These are phyloP conservation scores for Citrus reticulata DNA, from an alignment of 345 rosid genomes.

Conservation along the genomic window DNA sequence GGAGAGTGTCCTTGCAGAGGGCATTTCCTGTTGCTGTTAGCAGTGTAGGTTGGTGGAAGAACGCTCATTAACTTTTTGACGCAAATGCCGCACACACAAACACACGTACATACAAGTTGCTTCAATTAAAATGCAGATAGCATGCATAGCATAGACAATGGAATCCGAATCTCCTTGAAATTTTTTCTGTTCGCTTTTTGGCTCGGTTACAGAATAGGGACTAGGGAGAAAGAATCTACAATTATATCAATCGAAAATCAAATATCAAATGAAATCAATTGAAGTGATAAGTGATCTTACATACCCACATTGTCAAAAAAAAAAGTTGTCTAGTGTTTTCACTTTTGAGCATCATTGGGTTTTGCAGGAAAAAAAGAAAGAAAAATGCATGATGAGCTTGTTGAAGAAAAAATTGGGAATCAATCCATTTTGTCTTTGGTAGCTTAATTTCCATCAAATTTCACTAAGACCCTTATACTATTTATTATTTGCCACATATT, in stretches of 20 bases:
- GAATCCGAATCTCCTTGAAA: neutral
- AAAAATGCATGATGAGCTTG: neutral
- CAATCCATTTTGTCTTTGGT: neutral
- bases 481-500: too few relatives aligned
- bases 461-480: too few relatives aligned
- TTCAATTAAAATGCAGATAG: too few relatives aligned
- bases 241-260: too few relatives aligned
- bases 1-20: neutral
- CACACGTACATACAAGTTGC: too few relatives aligned
- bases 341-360: neutral
- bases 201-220: neutral
- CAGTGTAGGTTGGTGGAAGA: neutral
- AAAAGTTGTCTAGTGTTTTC: neutral
- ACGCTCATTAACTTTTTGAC: neutral
- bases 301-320: neutral
- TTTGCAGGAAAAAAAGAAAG: neutral
- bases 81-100: neutral
- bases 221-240: neutral
- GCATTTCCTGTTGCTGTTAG: neutral
- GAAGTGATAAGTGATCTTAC: neutral
- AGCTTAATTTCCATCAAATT: too few relatives aligned
- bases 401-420: neutral
- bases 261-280: neutral
- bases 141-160: too few relatives aligned
- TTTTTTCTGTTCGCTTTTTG: too few relatives aligned